These are phyloP conservation scores for Drosera capensis DNA, from an alignment of 148 eudicot genomes.

Conservation along the genomic window DNA sequence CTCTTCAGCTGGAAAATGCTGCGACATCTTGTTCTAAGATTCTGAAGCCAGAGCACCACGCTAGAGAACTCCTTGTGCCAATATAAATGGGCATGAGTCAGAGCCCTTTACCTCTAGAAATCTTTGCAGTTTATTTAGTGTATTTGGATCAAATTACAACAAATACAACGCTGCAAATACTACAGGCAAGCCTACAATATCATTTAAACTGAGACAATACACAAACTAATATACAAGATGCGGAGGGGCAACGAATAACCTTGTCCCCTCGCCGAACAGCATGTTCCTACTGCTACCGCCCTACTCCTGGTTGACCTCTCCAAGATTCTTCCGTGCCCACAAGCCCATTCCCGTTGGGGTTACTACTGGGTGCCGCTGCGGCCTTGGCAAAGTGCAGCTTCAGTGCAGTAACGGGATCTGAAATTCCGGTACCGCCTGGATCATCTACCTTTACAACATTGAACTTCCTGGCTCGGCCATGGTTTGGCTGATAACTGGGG, in stretches of 20 bases:
- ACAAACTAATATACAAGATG: conserved; percentile 61
- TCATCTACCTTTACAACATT: conserved; percentile 30
- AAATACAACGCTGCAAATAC: conserved; percentile 41
- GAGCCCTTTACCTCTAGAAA: too few species aligned
- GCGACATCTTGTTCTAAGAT: too few species aligned
- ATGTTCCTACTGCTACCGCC: conserved; percentile 21
- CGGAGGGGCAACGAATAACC: conserved; percentile 12
- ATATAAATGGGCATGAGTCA: too few species aligned
- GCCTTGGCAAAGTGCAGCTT: conserved; percentile 51
- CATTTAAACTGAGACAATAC: too few species aligned
- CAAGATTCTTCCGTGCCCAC: conserved; percentile 35
- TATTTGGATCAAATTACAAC: conserved; percentile 39
- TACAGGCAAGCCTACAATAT: conserved; percentile 16
- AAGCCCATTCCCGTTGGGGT: conserved; percentile 9
- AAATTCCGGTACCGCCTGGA: conserved; percentile 30
- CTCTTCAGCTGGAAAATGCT: too few species aligned
- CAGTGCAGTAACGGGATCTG: conserved; percentile 82
- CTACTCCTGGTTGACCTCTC: conserved; percentile 44
- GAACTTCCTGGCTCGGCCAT: conserved; percentile 16
- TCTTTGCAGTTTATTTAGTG: neutral
- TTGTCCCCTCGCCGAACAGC: neutral
- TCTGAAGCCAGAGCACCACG: too few species aligned
- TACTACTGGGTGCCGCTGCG: conserved; percentile 19
- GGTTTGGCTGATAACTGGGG: conserved; percentile 11
- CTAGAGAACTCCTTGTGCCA: too few species aligned